Evolutionary conservation across 306 rosid genomes (phyloP).

Genomic region (Dryas alaskensis): DNA sequence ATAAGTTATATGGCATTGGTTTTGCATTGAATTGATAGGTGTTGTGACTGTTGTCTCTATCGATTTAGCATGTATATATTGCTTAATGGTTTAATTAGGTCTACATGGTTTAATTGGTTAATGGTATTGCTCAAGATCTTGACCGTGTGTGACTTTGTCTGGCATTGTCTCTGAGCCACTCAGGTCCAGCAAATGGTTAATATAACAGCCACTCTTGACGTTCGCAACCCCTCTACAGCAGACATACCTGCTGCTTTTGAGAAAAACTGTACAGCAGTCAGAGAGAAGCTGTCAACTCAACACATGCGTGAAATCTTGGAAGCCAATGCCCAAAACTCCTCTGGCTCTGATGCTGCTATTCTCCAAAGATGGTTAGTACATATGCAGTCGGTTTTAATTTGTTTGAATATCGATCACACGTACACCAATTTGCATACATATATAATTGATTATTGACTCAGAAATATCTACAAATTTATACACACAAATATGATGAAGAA

Average conservation of each 20-base stretch:
- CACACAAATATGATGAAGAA: background rate
- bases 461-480: background rate
- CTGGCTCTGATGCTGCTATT: conserved; percentile 47
- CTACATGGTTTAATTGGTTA: too few species aligned
- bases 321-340: conserved; percentile 56
- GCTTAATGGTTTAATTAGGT: background rate
- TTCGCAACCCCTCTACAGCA: background rate
- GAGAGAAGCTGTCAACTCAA: conserved; percentile 50
- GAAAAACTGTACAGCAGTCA: conserved; percentile 46
- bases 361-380: conserved; percentile 49
- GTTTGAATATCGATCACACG: background rate
- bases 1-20: too few species aligned
- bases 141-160: too few species aligned
- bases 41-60: too few species aligned
- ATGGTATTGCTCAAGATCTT: too few species aligned
- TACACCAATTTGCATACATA: background rate
- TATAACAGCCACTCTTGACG: background rate
- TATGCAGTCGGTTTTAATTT: too few species aligned
- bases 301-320: conserved; percentile 60
- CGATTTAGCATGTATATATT: too few species aligned
- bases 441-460: too few species aligned
- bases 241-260: conserved; percentile 45
- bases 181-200: conserved; percentile 36
- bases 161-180: too few species aligned
- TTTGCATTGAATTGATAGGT: too few species aligned